Conservation (phyloP, 345 rosid genomes). For the Arabis hirsuta region DNA sequence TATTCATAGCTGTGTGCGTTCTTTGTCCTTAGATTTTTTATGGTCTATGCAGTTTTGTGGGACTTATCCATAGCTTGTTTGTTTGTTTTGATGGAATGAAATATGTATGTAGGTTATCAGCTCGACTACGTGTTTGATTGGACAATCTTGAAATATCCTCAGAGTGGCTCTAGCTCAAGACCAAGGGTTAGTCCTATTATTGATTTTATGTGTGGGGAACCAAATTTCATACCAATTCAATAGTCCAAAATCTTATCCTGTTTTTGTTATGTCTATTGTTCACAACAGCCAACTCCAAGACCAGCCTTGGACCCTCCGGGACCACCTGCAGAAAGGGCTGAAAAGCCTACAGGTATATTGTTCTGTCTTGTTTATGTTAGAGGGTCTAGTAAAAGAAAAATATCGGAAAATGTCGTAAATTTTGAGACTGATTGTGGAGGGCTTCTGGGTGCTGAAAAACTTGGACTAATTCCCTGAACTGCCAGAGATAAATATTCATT, state of each 20-base stretch:
- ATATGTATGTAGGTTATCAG: conserved; percentile 68
- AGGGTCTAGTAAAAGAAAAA: conserved; percentile 9
- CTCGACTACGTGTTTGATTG: conserved; percentile 96
- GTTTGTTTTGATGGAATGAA: conserved; percentile 26
- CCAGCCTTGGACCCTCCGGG: conserved; percentile 64
- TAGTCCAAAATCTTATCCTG: conserved; percentile 12
- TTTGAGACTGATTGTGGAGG: neutral
- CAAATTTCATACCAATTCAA: conserved; percentile 6
- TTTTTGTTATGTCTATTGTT: conserved; percentile 15
- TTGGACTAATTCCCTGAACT: neutral
- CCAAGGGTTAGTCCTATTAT: conserved; percentile 57
- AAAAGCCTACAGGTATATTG: conserved; percentile 71
- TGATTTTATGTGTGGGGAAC: conserved; percentile 11
- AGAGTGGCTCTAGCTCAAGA: conserved; percentile 77
- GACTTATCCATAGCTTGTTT: conserved; percentile 10
- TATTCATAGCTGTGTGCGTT: conserved; percentile 3
- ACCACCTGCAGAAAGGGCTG: conserved; percentile 71
- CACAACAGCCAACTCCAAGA: conserved; percentile 58
- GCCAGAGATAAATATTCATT: neutral
- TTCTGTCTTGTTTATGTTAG: conserved; percentile 19
- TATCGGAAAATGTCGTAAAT: neutral
- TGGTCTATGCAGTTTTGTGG: conserved; percentile 1
- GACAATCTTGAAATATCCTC: conserved; percentile 90
- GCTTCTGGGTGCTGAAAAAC: neutral
- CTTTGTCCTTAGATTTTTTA: neutral